Conservation (phyloP, 495 filamentous ascomycete species). For the Hypomontagnella monticulosa region DNA sequence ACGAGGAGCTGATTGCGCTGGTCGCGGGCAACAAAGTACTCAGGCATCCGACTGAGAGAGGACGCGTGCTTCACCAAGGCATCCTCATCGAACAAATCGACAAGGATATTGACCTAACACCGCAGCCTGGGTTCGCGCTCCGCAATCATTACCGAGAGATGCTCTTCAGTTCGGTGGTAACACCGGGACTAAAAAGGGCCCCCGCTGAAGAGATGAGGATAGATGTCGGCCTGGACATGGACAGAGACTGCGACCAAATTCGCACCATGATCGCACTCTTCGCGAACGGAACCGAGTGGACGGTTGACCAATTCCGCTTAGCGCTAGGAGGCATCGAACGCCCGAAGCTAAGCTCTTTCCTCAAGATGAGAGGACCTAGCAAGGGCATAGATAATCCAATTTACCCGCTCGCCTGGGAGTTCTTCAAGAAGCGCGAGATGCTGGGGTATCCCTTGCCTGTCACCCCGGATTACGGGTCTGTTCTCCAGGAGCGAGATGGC, state of each 20-base stretch:
- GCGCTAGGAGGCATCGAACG: slow-evolving; percentile 10
- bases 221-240: slow-evolving; percentile 8
- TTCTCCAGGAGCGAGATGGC: slow-evolving; percentile 2
- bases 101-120: slow-evolving; percentile 6
- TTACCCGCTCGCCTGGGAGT: slow-evolving; percentile 30
- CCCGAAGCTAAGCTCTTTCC: slow-evolving; percentile 18
- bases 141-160: background rate
- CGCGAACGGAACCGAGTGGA: slow-evolving; percentile 15
- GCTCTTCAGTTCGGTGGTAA: background rate
- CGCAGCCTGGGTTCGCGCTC: background rate
- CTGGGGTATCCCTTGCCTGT: slow-evolving; percentile 1
- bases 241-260: slow-evolving; percentile 37
- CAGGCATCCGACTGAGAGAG: background rate
- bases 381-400: slow-evolving; percentile 4
- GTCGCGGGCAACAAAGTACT: background rate
- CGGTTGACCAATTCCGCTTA: slow-evolving; percentile 24
- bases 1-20: background rate
- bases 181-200: background rate
- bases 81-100: background rate
- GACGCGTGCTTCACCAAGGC: background rate
- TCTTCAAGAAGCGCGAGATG: slow-evolving; percentile 39
- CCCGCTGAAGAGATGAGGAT: background rate
- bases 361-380: slow-evolving; percentile 12
- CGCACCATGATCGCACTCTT: slow-evolving; percentile 34
- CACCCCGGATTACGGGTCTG: background rate